Conservation (phyloP, 2,329 filamentous ascomycete genomes). For the Sporothrix mexicana region DNA sequence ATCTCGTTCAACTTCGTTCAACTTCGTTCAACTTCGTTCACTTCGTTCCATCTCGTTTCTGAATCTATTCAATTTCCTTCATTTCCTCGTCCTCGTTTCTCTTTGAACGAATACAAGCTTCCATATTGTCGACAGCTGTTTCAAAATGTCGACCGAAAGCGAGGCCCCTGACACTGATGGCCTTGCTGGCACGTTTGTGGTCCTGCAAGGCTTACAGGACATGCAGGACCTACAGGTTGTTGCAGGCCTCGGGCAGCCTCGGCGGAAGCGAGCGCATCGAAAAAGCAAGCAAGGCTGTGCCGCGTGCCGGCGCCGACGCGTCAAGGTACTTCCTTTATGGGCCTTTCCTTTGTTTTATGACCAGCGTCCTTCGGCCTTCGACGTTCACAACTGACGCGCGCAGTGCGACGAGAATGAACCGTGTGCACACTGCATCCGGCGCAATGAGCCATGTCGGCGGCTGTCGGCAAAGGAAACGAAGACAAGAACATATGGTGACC, state of each 20-base stretch:
- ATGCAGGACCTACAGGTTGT: too few species aligned
- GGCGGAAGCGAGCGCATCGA: slow-evolving; percentile 21
- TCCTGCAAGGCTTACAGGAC: slow-evolving; percentile 25
- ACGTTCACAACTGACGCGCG: too few species aligned
- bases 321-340: too few species aligned
- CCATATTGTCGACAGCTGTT: background rate
- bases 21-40: too few species aligned
- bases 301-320: slow-evolving; percentile 19
- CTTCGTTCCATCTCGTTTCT: too few species aligned
- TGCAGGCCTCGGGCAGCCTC: slow-evolving; percentile 5
- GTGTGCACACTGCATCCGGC: background rate
- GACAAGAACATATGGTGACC: too few species aligned
- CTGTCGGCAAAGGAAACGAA: background rate
- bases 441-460: background rate
- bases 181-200: background rate
- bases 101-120: background rate
- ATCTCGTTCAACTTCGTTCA: too few species aligned
- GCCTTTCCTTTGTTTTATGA: too few species aligned
- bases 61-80: too few species aligned
- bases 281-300: slow-evolving; percentile 24
- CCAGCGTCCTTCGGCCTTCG: too few species aligned
- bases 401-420: slow-evolving; percentile 9
- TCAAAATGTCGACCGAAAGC: background rate
- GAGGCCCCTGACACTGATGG: background rate
- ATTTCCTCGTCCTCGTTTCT: slow-evolving; percentile 7